Evolutionary conservation across 495 filamentous ascomycete species (phyloP).

Genomic region (Staphylotrichum longicolle): DNA sequence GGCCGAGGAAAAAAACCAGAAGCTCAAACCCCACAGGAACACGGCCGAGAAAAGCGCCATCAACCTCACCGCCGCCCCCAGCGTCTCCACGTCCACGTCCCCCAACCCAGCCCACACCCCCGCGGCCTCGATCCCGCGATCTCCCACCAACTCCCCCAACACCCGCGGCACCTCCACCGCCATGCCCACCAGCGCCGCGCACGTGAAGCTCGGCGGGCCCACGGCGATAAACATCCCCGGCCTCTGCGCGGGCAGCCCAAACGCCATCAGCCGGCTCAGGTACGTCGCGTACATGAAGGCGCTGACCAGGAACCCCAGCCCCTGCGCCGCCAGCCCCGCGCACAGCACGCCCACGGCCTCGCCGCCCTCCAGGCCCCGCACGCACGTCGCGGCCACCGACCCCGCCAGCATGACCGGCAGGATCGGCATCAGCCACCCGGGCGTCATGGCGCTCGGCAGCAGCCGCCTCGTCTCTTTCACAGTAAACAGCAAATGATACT

Average conservation of each 20-base stretch:
- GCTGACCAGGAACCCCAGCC: slow-evolving; percentile 50
- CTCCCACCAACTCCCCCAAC: slow-evolving; percentile 9
- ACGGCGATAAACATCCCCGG: slow-evolving; percentile 73
- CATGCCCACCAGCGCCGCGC: slow-evolving; percentile 66
- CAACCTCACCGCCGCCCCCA: slow-evolving; percentile 46
- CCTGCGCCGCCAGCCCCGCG: slow-evolving; percentile 52
- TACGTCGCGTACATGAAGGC: slow-evolving; percentile 57
- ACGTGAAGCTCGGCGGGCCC: slow-evolving; percentile 65
- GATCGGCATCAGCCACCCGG: slow-evolving; percentile 56
- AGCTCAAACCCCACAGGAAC: slow-evolving; percentile 66
- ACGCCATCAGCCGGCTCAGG: slow-evolving; percentile 58
- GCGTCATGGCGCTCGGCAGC: slow-evolving; percentile 45
- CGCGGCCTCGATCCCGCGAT: background rate
- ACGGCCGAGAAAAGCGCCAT: slow-evolving; percentile 52
- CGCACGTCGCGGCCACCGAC: slow-evolving; percentile 44
- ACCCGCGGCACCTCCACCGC: slow-evolving; percentile 44
- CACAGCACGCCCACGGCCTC: slow-evolving; percentile 45
- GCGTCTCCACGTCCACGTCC: background rate
- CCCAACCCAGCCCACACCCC: background rate
- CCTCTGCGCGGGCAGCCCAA: slow-evolving; percentile 53
- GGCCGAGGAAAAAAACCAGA: slow-evolving; percentile 71
- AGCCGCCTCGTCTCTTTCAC: slow-evolving; percentile 36
- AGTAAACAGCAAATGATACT: slow-evolving; percentile 55
- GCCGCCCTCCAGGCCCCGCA: slow-evolving; percentile 39
- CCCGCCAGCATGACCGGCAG: slow-evolving; percentile 56